Evolutionary conservation across 2,329 filamentous ascomycete genomes (phyloP).

Genomic region (Aspergillus pseudoterreus): DNA sequence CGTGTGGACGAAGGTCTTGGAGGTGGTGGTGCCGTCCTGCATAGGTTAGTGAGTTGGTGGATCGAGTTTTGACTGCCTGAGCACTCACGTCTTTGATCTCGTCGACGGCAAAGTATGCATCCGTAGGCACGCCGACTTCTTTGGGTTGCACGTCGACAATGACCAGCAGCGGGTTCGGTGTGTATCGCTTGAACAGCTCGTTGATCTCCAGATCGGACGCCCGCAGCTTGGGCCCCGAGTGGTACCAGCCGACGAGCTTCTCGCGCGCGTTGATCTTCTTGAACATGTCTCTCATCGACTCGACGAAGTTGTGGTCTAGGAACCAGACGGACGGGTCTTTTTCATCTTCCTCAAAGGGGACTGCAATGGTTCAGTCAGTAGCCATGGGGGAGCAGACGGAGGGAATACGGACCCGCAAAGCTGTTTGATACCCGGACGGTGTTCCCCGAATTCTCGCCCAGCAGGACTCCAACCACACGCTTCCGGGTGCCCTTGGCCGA

Average conservation of each 20-base stretch:
- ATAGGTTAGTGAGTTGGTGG: background rate
- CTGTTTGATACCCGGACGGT: constrained; percentile 97
- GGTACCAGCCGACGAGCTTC: constrained; percentile 99
- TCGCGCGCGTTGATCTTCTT: constrained; percentile 99
- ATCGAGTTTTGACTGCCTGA: too few relatives aligned
- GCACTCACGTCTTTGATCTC: constrained; percentile 94
- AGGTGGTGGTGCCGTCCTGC: constrained; percentile 93
- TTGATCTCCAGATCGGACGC: constrained; percentile 98
- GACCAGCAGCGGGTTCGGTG: constrained; percentile 89
- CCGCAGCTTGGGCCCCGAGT: constrained; percentile 93
- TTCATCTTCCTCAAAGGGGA: constrained; percentile 98
- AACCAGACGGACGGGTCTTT: constrained; percentile 99
- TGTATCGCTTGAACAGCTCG: constrained; percentile 99
- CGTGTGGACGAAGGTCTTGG: constrained; percentile 97
- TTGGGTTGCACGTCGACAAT: constrained; percentile 99
- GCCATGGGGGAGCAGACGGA: background rate
- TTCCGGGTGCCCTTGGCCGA: constrained; percentile 82
- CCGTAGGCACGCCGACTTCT: constrained; percentile 94
- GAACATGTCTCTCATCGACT: constrained; percentile 99
- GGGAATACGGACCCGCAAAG: constrained; percentile 72
- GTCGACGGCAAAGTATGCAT: constrained; percentile 98
- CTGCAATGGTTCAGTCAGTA: constrained; percentile 44
- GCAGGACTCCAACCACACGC: constrained; percentile 88
- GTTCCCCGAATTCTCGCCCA: constrained; percentile 95
- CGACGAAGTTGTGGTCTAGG: constrained; percentile 98